phyloP scores from a whole-genome alignment of 2,329 filamentous ascomycete species.

The Penicillium verrucosum region DNA sequence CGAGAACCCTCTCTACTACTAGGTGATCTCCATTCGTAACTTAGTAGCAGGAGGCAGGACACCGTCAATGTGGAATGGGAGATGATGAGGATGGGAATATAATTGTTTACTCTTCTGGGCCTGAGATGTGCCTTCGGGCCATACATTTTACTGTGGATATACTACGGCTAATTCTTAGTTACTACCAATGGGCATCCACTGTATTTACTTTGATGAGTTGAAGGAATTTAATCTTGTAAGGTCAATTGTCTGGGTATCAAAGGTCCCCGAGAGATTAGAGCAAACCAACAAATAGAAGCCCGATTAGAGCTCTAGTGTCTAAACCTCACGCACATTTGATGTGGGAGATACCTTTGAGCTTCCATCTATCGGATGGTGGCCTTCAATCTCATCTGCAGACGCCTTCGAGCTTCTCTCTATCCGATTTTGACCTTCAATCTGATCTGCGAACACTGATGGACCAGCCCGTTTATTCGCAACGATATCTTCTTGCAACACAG shows the following conservation, averaged over 20 bases:
- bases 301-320: background rate
- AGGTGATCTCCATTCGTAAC: background rate
- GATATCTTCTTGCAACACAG: conserved; percentile 13
- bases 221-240: background rate
- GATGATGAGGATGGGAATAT: background rate
- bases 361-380: background rate
- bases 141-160: background rate
- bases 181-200: background rate
- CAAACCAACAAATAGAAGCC: background rate
- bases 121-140: background rate
- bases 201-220: background rate
- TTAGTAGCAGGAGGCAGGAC: no score
- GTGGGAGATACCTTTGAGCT: background rate
- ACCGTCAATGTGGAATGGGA: background rate
- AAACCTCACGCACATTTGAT: background rate
- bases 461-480: conserved; percentile 9
- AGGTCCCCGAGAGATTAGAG: background rate
- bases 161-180: background rate
- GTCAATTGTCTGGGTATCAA: background rate
- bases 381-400: background rate
- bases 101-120: background rate
- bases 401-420: background rate
- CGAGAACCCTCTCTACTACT: conserved; percentile 43
- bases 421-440: background rate
- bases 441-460: background rate